Conservation (phyloP, 495 filamentous ascomycete genomes). For the Trichoderma parareesei region DNA sequence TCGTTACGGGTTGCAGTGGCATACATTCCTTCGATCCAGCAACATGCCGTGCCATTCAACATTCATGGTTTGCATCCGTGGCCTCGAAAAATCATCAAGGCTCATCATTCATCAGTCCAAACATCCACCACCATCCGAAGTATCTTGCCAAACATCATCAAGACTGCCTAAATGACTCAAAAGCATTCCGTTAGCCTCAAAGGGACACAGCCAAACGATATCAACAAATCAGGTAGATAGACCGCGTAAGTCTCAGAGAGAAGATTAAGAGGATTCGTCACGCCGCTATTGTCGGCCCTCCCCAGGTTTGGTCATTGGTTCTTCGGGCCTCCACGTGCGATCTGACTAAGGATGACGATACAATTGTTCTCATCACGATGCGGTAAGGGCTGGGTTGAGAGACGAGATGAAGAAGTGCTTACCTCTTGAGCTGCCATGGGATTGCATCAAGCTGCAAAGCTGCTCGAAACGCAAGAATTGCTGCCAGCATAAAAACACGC, state of each 20-base stretch:
- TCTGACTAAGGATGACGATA: conserved; percentile 67
- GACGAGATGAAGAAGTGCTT: not conserved
- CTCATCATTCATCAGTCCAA: not conserved
- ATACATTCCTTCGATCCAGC: not conserved
- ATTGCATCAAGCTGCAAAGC: not conserved
- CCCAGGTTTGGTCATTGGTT: conserved; percentile 2
- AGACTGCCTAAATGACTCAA: too few species aligned
- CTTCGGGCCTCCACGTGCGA: conserved; percentile 16
- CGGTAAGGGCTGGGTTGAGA: not conserved
- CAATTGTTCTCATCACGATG: conserved; percentile 50
- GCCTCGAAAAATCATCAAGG: too few species aligned
- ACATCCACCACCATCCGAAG: not conserved
- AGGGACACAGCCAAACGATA: not conserved
- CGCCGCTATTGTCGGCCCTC: not conserved
- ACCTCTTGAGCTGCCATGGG: not conserved
- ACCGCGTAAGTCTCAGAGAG: conserved; percentile 43
- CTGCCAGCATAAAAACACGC: not conserved
- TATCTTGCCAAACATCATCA: too few species aligned
- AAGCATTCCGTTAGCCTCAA: too few species aligned
- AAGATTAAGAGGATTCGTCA: conserved; percentile 39
- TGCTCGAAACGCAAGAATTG: not conserved
- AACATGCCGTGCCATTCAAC: not conserved
- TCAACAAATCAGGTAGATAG: not conserved
- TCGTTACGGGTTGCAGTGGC: too few species aligned
- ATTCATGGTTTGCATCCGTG: too few species aligned